Evolutionary conservation across 2,329 filamentous ascomycete genomes (phyloP).

Genomic region (Phialocephala subalpina): DNA sequence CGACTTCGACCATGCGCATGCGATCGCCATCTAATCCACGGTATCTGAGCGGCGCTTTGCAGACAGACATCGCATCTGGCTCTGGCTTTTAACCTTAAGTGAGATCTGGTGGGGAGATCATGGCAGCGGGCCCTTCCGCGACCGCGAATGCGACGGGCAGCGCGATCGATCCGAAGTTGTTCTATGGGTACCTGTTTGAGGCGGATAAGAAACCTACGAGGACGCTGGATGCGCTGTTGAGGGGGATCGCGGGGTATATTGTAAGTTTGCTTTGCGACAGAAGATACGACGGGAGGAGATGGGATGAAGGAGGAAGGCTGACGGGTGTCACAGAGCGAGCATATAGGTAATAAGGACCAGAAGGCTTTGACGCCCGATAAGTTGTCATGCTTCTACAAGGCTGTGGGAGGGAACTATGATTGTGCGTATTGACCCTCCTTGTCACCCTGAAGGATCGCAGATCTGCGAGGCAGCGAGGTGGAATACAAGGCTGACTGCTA

Average conservation of each 20-base stretch:
- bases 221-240: slow-evolving; percentile 71
- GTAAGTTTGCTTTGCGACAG: slow-evolving; percentile 57
- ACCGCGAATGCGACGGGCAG: slow-evolving; percentile 14
- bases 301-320: slow-evolving; percentile 14
- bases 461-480: neutral
- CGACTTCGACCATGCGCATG: slow-evolving; percentile 1
- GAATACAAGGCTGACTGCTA: slow-evolving; percentile 29
- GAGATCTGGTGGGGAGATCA: neutral
- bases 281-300: neutral
- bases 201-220: slow-evolving; percentile 72
- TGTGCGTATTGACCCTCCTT: slow-evolving; percentile 47
- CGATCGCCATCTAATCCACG: neutral
- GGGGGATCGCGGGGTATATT: slow-evolving; percentile 74
- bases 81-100: too few species aligned
- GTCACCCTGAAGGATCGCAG: neutral
- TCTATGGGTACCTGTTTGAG: slow-evolving; percentile 74
- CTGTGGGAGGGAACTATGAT: slow-evolving; percentile 80
- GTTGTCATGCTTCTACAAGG: slow-evolving; percentile 78
- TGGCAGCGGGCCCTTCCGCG: slow-evolving; percentile 20
- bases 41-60: neutral
- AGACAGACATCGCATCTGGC: neutral
- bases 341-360: slow-evolving; percentile 65
- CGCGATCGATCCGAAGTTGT: slow-evolving; percentile 38
- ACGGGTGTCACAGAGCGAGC: slow-evolving; percentile 54
- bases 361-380: slow-evolving; percentile 69